A percentile compares a stretch with the other conserved stretches of the same genome.
These are phyloP conservation scores for Mycogone perniciosa DNA, from an alignment of 2,329 filamentous ascomycete species.

Conservation along the genomic window DNA sequence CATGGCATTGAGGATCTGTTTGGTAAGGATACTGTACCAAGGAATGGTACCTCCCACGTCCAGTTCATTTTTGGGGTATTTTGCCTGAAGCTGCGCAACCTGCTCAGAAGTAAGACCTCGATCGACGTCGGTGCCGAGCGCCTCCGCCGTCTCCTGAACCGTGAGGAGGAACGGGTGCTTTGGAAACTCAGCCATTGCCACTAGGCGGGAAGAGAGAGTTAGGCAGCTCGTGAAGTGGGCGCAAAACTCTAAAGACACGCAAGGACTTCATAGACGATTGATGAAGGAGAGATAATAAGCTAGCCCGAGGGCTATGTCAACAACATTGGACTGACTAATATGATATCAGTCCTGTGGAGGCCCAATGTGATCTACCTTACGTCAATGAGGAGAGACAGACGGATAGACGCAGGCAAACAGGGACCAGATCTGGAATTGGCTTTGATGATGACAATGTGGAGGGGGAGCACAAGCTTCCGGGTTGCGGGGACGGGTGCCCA, in stretches of 20 bases:
- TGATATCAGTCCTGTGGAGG: too few relatives aligned
- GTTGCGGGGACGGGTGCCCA: not conserved
- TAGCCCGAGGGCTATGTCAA: too few relatives aligned
- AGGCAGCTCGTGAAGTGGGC: conserved; percentile 11
- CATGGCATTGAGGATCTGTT: conserved; percentile 73
- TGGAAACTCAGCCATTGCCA: conserved; percentile 36
- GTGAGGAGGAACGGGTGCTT: conserved; percentile 56
- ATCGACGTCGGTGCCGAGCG: conserved; percentile 58
- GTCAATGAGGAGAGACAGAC: too few relatives aligned
- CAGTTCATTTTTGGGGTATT: conserved; percentile 63
- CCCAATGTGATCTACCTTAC: too few relatives aligned
- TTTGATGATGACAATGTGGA: not conserved
- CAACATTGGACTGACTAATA: too few relatives aligned
- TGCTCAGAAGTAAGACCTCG: conserved; percentile 58
- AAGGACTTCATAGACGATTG: conserved; percentile 17
- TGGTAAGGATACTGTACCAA: conserved; percentile 65
- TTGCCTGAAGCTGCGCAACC: conserved; percentile 50
- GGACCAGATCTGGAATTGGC: not conserved
- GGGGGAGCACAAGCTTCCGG: not conserved
- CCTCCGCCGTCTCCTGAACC: conserved; percentile 54
- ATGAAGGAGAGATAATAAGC: conserved; percentile 1
- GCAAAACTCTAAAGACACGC: conserved; percentile 4
- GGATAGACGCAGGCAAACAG: too few relatives aligned
- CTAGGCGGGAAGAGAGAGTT: conserved; percentile 8
- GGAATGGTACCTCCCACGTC: conserved; percentile 61